Evolutionary conservation across 23 red algal species (phyloP), one percentile per base, ranked within the genome.

Genomic region (Gracilariopsis chorda): DNA sequence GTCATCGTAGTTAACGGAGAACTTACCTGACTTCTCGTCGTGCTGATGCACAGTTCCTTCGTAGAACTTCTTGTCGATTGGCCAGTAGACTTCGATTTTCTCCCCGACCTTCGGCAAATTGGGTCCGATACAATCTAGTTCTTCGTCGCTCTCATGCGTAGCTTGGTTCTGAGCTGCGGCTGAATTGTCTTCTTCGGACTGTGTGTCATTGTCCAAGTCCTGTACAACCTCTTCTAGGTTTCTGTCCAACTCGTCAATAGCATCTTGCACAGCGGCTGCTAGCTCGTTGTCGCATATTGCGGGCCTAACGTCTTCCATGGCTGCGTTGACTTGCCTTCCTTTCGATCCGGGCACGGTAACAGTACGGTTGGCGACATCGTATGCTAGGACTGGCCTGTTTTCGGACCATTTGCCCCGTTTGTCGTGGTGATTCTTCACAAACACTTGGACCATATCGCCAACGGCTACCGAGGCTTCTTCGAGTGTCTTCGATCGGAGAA

Each of bases 201-300:
- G 7, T 13, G 67, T 40, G 35, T 73, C 19, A 9, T 73, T 43
- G 8, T 73, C 37, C 67, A 32, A 43, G 21, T 73, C 19, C 6
- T 14, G 8, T 59, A 82, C 27, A 35, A 40, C 78, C 9, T 62
- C 56, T n/a, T 82, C 45, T 29, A 59, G 51, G 53, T 59, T 82
- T 59, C 78, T 59, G 35, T 82, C 78, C 5, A 82, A 33, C 24
- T 59, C 78, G 53, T 82, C 78, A 5, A 30, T 82, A 40, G 78
- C 78, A 3, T 82, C 78, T 28, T 63, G 78, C 51, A 82, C 78
- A 63, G 56, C 52, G 27, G 51, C 4, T 20, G 78, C 78, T 36
- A 82, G 56, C 52, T 63, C 28, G 32, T 59, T 43, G 27, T 58
- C 48, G 23, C 30, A 28, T 5, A 82, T 39, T 58, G 78, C 49